Base-by-base conservation (phyloP, 2,329 filamentous ascomycete genomes). In the Cercospora janseana region DNA sequence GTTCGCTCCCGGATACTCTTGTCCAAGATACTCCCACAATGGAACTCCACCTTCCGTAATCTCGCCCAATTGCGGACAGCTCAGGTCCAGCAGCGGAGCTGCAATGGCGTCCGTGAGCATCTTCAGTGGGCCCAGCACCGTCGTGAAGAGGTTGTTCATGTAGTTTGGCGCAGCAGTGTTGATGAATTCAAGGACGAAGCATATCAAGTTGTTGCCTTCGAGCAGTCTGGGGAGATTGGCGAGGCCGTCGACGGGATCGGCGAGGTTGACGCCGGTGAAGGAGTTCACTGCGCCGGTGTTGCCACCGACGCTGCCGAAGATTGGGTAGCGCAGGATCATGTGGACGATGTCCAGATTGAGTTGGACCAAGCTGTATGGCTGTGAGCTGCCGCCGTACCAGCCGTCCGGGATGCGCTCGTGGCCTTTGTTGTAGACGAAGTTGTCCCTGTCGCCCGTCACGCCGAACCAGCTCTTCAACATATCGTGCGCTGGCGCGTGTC, bases 221-320 rank as follows among this genome's bases (percentile, higher is more conserved):
- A 57, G 44, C 32, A 59, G 18, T 10, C 45, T 46, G 4, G 60
- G 51, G 4, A 63, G 54, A 51, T 74, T 77, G 46, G 72, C 67
- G 0, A 78, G 59, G n/a, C 71, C 71, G 8, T 62, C 63, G 8
- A 66, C 72, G 9, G 73, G 53, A 44, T 71, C 57, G 2, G 44
- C 52, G 6, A 69, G 50, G 31, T 63, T 46, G 29, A 61, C 53
- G 13, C 58, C 58, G 2, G 54, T 42, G 51, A 62, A 63, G 5
- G 58, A 55, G 45, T 63, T 61, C 13, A 62, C 61, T 12, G 45
- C 43, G 13, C 59, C 59, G 2, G 49, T 51, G 26, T 63, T 63
- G 16, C 61, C 58, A 18, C 61, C 60, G 16, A 63, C 37, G 9
- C 46, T 51, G 38, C 31, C 58, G 15, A 54, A 51, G 9, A 48